Conservation (phyloP, 176 grass and related monocot genomes). For the Guadua angustifolia region DNA sequence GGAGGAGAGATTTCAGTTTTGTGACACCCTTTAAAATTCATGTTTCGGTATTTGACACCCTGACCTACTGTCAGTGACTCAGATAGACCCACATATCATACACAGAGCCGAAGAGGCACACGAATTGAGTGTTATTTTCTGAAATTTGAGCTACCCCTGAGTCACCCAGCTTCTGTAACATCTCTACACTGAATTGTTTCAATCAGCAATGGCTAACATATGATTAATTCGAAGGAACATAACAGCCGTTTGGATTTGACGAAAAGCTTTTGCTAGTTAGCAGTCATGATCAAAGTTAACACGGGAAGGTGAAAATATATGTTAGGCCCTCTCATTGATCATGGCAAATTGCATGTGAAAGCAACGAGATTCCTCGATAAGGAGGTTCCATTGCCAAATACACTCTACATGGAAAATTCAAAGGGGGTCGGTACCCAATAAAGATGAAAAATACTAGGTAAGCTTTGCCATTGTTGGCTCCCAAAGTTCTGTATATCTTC, state of each 20-base stretch:
- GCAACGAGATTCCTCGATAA: not conserved
- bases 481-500: constrained; percentile 24
- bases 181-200: not conserved
- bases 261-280: not conserved
- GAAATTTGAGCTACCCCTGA: no score
- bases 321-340: not conserved
- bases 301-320: not conserved
- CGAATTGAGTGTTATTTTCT: no score
- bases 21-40: no score
- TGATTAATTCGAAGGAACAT: not conserved
- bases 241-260: not conserved
- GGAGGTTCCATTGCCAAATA: constrained; percentile 22
- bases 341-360: not conserved
- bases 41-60: no score
- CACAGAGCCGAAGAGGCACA: no score
- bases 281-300: not conserved
- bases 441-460: not conserved
- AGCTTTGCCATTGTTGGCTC: constrained; percentile 25
- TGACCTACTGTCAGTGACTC: no score
- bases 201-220: not conserved
- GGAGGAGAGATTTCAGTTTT: no score
- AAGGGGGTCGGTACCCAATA: not conserved
- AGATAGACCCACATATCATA: no score
- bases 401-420: constrained; percentile 20
- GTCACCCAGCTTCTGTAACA: not conserved